Conservation (phyloP, 495 filamentous ascomycete genomes). For the Daldinia bambusicola region DNA sequence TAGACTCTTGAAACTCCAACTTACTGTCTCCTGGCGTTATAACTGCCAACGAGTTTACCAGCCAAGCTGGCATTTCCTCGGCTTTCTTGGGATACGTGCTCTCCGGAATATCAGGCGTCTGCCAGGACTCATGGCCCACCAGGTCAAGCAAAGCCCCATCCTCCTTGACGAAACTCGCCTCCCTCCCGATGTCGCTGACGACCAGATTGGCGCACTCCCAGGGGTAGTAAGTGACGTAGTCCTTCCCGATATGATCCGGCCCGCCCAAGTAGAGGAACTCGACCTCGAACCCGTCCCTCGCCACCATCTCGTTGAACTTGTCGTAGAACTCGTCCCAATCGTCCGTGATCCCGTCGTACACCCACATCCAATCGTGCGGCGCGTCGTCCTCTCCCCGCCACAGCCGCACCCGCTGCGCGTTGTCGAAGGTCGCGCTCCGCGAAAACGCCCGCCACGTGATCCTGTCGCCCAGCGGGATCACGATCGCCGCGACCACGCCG, state of each 20-base stretch:
- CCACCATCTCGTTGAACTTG: rapidly evolving
- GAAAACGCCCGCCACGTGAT: not conserved
- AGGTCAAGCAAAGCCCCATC: too few relatives aligned
- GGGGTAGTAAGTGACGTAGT: not conserved
- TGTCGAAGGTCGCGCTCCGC: not conserved
- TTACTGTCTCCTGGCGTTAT: not conserved
- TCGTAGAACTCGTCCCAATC: not conserved
- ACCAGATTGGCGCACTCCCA: not conserved
- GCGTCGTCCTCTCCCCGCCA: not conserved
- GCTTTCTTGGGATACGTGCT: not conserved
- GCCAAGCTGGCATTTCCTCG: not conserved
- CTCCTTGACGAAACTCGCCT: not conserved
- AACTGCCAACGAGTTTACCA: not conserved
- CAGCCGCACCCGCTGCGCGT: not conserved
- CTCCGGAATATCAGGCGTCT: too few relatives aligned
- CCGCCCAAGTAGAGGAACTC: not conserved
- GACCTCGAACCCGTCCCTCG: not conserved
- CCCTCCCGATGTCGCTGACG: not conserved
- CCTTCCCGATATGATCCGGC: not conserved
- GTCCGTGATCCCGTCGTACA: not conserved
- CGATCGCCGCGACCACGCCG: not conserved
- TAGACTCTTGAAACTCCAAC: not conserved
- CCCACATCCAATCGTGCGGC: not conserved
- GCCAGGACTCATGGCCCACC: too few relatives aligned
- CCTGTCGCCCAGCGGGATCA: not conserved